Evolutionary conservation across 768 basidiomycete genomes (phyloP).

Genomic region (Phlebiopsis gigantea): DNA sequence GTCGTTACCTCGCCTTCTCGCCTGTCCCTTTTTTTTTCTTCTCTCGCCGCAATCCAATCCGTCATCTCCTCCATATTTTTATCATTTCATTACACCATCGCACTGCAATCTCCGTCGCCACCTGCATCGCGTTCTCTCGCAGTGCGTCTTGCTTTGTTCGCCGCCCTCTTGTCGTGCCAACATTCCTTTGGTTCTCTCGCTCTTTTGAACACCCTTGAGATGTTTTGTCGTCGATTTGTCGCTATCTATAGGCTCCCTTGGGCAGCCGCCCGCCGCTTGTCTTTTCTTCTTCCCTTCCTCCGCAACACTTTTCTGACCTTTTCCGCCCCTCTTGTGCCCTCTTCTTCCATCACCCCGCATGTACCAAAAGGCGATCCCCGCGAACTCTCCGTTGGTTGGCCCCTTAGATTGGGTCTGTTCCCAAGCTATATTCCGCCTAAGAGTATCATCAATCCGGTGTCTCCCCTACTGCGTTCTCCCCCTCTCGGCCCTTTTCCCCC

Average conservation of each 20-base stretch:
- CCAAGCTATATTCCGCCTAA: neutral
- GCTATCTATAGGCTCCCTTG: neutral
- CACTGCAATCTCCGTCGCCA: neutral
- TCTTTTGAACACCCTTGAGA: neutral
- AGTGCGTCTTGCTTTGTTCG: neutral
- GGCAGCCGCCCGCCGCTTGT: neutral
- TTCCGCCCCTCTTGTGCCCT: neutral
- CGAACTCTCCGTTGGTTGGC: neutral
- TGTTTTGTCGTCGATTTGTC: neutral
- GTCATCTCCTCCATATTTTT: neutral
- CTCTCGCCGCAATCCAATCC: neutral
- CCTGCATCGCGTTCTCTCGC: neutral
- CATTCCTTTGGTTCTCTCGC: slow-evolving; percentile 2
- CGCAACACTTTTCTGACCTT: no score
- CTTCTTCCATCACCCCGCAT: neutral
- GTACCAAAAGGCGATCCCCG: neutral
- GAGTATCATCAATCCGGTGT: neutral
- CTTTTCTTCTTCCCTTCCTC: neutral
- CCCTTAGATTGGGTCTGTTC: neutral
- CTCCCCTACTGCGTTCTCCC: neutral
- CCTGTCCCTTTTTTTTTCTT: neutral
- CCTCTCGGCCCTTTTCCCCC: neutral
- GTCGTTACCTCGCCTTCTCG: neutral
- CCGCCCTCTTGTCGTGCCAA: neutral
- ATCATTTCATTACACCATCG: neutral